A percentile compares a stretch with the other conserved stretches of the same genome.
These are phyloP conservation scores for Candolleomyces eurysporus DNA, from an alignment of 768 basidiomycete genomes.

Conservation along the genomic window DNA sequence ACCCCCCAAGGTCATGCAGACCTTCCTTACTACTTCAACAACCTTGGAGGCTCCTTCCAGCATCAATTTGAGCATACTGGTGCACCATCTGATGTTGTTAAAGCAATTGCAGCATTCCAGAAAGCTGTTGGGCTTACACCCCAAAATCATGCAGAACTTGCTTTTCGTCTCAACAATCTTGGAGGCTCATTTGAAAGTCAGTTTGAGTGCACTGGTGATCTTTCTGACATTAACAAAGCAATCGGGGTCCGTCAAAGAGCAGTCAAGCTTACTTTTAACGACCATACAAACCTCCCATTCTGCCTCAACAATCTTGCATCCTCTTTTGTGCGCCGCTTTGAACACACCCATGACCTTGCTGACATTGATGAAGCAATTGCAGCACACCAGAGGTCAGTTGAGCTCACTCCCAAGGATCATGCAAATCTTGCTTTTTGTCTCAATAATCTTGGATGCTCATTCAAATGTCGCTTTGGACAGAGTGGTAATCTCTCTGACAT, in stretches of 20 bases:
- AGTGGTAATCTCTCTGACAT: no score
- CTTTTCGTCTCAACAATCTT: conserved; percentile 6
- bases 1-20: no score
- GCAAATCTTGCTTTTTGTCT: no score
- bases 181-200: conserved; percentile 12
- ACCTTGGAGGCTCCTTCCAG: no score
- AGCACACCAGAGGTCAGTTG: no score
- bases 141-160: background rate
- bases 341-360: no score
- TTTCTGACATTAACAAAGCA: conserved; percentile 12
- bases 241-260: conserved; percentile 10
- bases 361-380: no score
- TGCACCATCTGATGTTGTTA: background rate
- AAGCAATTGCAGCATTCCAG: conserved; percentile 5
- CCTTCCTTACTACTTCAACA: no score
- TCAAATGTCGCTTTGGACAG: no score
- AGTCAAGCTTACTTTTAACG: conserved; percentile 7
- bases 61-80: background rate
- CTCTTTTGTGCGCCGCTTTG: no score
- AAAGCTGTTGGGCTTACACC: background rate
- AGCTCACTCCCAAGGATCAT: no score
- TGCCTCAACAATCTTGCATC: conserved; percentile 10
- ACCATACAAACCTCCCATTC: conserved; percentile 1
- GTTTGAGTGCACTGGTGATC: conserved; percentile 7
- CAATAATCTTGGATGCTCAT: no score